phyloP scores from a whole-genome alignment of 2,329 filamentous ascomycete species.

The Fusarium sterilihyphosum region DNA sequence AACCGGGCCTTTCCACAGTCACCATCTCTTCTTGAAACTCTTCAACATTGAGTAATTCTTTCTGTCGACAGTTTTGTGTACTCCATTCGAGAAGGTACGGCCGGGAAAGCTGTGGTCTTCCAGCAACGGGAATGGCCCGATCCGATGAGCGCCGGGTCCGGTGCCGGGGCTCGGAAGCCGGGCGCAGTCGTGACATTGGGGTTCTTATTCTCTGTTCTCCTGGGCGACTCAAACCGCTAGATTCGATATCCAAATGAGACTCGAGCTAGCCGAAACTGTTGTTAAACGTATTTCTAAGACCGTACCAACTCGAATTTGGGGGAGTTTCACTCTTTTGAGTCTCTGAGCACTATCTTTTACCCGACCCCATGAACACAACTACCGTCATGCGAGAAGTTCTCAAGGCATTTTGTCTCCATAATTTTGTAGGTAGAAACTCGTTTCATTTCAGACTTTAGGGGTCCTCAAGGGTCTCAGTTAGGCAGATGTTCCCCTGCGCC shows the following conservation, averaged over 20 bases:
- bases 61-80: conserved; percentile 33
- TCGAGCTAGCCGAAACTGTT: neutral
- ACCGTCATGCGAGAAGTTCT: conserved; percentile 37
- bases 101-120: conserved; percentile 8
- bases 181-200: conserved; percentile 31
- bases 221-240: neutral
- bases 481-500: conserved; percentile 39
- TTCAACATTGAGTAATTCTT: conserved; percentile 19
- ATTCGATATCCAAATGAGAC: neutral
- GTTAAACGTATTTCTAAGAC: neutral
- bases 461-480: conserved; percentile 13
- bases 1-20: conserved; percentile 27
- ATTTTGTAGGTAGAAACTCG: neutral
- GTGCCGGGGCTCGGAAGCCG: conserved; percentile 30
- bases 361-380: conserved; percentile 34
- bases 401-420: conserved; percentile 17
- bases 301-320: neutral
- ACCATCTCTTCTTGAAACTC: conserved; percentile 34
- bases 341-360: neutral
- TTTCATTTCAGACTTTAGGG: conserved; percentile 3
- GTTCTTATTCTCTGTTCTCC: neutral
- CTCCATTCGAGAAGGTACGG: conserved; percentile 43
- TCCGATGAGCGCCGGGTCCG: conserved; percentile 36
- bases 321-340: conserved; percentile 31
- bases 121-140: conserved; percentile 20